Evolutionary conservation across 2,329 filamentous ascomycete species (phyloP), one percentile per base, ranked within the genome.

Genomic region (Cadophora luteo-olivacea): DNA sequence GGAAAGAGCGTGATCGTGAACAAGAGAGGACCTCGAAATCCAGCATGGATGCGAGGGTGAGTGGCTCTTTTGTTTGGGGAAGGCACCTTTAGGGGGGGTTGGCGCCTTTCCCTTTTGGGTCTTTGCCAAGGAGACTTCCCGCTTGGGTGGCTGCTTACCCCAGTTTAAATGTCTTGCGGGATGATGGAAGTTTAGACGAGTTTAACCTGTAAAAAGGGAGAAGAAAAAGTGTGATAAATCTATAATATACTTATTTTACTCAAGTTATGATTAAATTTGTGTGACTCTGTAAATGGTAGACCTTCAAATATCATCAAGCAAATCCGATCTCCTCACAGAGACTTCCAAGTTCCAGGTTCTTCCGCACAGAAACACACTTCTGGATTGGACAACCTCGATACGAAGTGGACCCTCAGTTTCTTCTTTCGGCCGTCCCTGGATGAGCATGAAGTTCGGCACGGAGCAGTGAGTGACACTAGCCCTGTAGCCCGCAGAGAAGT

Each of bases 1-100:
- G 52, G 33, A 55, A 45, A 55, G 52, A 55, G 52, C 52, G 52
- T 55, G 52, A 55, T 55, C 52, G 52, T 55, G 52, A 55, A 55
- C 16, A 55, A 33, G 52, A 33, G 52, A n/a, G 52, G 14, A 33
- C 24, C 16, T 29, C 29, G 16, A 33, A 14, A 25, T 55, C 29
- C n/a, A 33, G 4, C 29, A 55, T 33, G 52, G 52, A 33, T 55
- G 25, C 14, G 14, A 54, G 51, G 51, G 51, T 19, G 51, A 45
- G 41, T 11, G 41, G 12, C 25, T 19, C 29, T 55, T 55, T 55
- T n/a, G 25, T 55, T 55, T 55, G 52, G 52, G 51, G 51, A 32
- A 55, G 16, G 25, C 52, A 55, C 52, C 16, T 8, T 55, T 55
- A 55, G 29, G 52, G 52, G 51, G 52, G 52, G 52, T 19, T 55